Conservation (phyloP, 73 alveolate genomes). For the Symbiodinium pilosum region DNA sequence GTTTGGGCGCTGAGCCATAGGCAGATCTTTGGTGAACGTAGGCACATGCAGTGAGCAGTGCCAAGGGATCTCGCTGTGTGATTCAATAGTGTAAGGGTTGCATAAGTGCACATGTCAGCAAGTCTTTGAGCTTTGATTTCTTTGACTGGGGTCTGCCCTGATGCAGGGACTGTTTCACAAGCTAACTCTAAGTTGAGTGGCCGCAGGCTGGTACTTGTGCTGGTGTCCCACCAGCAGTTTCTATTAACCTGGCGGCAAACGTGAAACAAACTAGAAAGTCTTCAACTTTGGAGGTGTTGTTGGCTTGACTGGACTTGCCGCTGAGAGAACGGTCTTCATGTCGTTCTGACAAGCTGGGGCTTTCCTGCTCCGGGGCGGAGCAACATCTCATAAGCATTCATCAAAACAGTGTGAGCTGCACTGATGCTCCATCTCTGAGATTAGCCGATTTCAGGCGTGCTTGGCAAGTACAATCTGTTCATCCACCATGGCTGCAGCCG, state of each 20-base stretch:
- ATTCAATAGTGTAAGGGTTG: neutral
- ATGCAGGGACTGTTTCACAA: neutral
- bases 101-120: neutral
- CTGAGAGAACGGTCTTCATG: no score
- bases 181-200: neutral
- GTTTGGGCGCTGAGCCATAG: neutral
- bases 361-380: neutral
- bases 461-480: neutral
- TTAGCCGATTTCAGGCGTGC: neutral
- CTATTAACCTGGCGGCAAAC: conserved; percentile 5
- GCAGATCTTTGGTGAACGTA: neutral
- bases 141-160: neutral
- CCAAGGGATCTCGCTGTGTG: neutral
- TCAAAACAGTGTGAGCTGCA: neutral
- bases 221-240: neutral
- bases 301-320: neutral
- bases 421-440: neutral
- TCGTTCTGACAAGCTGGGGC: neutral
- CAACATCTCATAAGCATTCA: neutral
- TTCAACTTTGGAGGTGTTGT: no score
- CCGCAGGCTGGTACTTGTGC: neutral
- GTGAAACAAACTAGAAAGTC: no score
- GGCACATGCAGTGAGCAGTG: neutral
- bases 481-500: neutral
- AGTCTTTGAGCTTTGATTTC: neutral